A percentile compares a stretch with the other conserved stretches of the same genome.
These are phyloP conservation scores for Rhizopus stolonifer DNA, from an alignment of 371 early-diverging fungal species.

Conservation along the genomic window DNA sequence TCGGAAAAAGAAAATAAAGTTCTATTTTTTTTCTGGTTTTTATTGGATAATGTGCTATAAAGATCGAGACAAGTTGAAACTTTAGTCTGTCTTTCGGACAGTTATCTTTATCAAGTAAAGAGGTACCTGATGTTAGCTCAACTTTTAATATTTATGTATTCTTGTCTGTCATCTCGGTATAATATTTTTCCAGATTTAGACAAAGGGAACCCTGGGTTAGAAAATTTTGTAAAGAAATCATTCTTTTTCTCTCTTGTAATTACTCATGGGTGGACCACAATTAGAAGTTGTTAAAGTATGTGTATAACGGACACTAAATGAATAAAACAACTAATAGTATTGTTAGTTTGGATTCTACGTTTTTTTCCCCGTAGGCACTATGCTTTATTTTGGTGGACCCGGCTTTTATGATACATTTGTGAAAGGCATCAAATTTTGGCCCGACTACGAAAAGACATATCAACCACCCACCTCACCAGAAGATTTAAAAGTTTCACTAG, in stretches of 20 bases:
- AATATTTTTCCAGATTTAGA: neutral
- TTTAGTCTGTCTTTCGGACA: neutral
- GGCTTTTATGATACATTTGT: slow-evolving; percentile 52
- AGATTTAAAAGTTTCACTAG: slow-evolving; percentile 38
- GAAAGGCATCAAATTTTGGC: slow-evolving; percentile 54
- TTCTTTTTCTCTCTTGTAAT: slow-evolving; percentile 1
- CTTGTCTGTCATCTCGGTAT: neutral
- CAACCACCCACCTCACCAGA: slow-evolving; percentile 51
- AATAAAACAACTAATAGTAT: neutral
- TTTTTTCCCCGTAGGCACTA: slow-evolving; percentile 52
- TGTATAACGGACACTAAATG: neutral
- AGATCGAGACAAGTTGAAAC: too few species aligned
- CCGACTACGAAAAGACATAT: slow-evolving; percentile 43
- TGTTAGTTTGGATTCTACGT: slow-evolving; percentile 56
- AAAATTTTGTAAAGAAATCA: neutral
- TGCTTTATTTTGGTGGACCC: slow-evolving; percentile 59
- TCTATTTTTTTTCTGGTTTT: too few species aligned
- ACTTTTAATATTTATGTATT: neutral
- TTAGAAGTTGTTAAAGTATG: slow-evolving; percentile 52
- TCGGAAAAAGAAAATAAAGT: neutral
- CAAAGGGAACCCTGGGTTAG: neutral
- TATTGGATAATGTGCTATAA: too few species aligned
- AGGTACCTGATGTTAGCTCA: too few species aligned
- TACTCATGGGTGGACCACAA: slow-evolving; percentile 49
- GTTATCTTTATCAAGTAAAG: too few species aligned